Evolutionary conservation across 1,284 basidiomycete genomes (phyloP), one percentile per base, ranked within the genome.

Genomic region (Apiotrichum domesticum): DNA sequence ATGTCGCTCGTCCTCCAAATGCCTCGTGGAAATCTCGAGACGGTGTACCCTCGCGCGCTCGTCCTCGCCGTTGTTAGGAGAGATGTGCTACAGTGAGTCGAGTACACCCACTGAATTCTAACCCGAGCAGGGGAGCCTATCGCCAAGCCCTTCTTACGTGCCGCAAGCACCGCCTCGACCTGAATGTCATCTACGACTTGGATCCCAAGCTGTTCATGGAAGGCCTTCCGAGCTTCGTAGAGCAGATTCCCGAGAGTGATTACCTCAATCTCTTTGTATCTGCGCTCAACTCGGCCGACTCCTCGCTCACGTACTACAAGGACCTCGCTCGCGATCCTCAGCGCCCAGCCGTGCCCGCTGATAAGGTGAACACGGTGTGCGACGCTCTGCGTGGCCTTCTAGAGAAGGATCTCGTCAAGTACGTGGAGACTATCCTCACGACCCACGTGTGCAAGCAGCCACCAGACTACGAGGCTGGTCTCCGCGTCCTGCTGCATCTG

Each of bases 21-120:
- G 93, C 96, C 95, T 0, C 80, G 96, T 64, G 96, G 96, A 0
- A 98, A 98, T 74, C 73, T 99, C 54, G 96, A 99, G 79, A 97
- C 92, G 0, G 87, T 98, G 55, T 90, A 87, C 66, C 96, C 96
- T 1, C 81, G 96, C 37, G 88, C 95, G 1, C 78, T 99, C 59
- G 93, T 98, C 3, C 84, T 97, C 76, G 83, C 87, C 52, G 85
- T 89, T 3, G 86, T 95, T 1, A 81, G 82, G 53, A 79, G 83
- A 50, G 87, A 92, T 68, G 79, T 94, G 10, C 80, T 86, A 49
- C 77, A 72, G 91, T 93, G 67, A 63, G 87, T 78, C 35, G 11
- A 33, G 0, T 34, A 21, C 21, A 21, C 21, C 21, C 21, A 21
- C 21, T 21, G 21, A 21, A 21, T 21, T 21, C 21, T 21, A 21